phyloP scores from a whole-genome alignment of 1,139 yeast species.

The Schwanniomyces etchellsii region DNA sequence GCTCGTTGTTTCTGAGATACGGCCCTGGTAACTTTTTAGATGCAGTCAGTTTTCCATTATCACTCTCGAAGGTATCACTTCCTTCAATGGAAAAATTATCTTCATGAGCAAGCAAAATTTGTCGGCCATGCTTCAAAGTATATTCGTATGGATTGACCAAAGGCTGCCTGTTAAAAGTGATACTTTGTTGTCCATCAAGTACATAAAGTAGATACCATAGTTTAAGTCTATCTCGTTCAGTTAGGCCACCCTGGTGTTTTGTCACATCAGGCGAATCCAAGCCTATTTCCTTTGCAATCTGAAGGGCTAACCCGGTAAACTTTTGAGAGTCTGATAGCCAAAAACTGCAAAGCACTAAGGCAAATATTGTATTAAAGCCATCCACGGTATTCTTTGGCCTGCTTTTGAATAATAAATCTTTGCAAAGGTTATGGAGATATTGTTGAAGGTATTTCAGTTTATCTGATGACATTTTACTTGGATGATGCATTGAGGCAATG shows the following conservation, averaged over 20 bases:
- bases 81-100: constrained; percentile 2
- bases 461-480: constrained; percentile 22
- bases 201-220: constrained; percentile 67
- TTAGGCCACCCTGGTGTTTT: constrained; percentile 9
- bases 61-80: not conserved
- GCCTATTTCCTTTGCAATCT: constrained; percentile 54
- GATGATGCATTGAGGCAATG: constrained; percentile 61
- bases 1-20: constrained; percentile 1
- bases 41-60: not conserved
- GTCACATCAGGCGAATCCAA: constrained; percentile 32
- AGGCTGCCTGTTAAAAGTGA: constrained; percentile 55
- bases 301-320: constrained; percentile 64
- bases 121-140: constrained; percentile 35
- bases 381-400: constrained; percentile 41
- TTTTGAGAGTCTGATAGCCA: constrained; percentile 64
- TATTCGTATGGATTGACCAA: constrained; percentile 45
- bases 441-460: constrained; percentile 34
- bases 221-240: constrained; percentile 44
- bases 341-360: constrained; percentile 60
- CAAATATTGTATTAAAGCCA: constrained; percentile 56
- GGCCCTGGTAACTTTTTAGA: not conserved
- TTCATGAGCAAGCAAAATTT: constrained; percentile 18
- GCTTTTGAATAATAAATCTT: constrained; percentile 38
- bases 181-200: constrained; percentile 65
- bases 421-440: constrained; percentile 42